phyloP scores from a whole-genome alignment of 768 basidiomycete species.

The Hygrocybe punicea region DNA sequence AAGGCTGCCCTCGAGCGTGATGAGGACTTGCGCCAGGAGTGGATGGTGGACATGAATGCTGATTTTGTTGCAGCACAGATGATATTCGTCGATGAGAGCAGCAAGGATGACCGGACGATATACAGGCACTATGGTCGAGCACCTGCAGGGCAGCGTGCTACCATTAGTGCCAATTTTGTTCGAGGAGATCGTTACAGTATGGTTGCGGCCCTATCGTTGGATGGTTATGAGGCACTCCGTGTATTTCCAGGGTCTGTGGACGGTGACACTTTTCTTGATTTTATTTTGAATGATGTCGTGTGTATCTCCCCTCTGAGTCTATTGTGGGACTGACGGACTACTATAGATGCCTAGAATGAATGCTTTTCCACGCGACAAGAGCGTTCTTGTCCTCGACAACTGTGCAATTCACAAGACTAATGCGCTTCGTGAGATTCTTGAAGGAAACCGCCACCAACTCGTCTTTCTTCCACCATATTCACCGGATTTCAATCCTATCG shows the following conservation, averaged over 20 bases:
- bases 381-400: conserved; percentile 32
- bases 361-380: conserved; percentile 20
- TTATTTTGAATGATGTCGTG: conserved; percentile 27
- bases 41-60: conserved; percentile 5
- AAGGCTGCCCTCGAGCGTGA: neutral
- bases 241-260: conserved; percentile 30
- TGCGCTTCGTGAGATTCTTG: conserved; percentile 21
- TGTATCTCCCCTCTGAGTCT: neutral
- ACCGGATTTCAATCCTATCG: conserved; percentile 37
- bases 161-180: conserved; percentile 16
- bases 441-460: conserved; percentile 13
- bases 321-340: neutral
- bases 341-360: conserved; percentile 24
- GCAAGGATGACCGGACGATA: conserved; percentile 30
- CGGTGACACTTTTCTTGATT: conserved; percentile 28
- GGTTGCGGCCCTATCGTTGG: conserved; percentile 24
- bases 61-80: conserved; percentile 18
- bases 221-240: conserved; percentile 24
- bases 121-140: conserved; percentile 26
- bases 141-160: conserved; percentile 14
- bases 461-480: conserved; percentile 28
- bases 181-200: conserved; percentile 23
- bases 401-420: conserved; percentile 28
- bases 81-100: conserved; percentile 28
- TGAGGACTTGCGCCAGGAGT: neutral